A percentile compares a stretch with the other conserved stretches of the same genome.
Conservation (phyloP, 768 basidiomycete species). For the Pleurotus giganteus region DNA sequence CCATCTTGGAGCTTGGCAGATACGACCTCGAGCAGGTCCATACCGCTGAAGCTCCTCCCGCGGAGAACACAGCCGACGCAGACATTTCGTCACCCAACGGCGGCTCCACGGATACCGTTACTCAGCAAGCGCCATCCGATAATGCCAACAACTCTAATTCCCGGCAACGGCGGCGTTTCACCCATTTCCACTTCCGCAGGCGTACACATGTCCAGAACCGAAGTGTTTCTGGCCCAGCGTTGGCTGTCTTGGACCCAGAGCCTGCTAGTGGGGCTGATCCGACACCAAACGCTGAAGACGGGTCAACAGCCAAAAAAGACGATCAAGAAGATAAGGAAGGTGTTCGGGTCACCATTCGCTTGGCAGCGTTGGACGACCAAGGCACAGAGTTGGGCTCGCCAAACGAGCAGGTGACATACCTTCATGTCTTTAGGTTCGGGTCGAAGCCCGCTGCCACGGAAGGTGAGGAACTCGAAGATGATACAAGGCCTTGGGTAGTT, state of each 20-base stretch:
- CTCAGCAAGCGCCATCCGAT: slow-evolving; percentile 5
- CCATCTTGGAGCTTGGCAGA: slow-evolving; percentile 76
- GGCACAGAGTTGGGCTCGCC: slow-evolving; percentile 62
- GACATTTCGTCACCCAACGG: not conserved
- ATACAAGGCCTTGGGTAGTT: slow-evolving; percentile 83
- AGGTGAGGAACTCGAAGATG: slow-evolving; percentile 42
- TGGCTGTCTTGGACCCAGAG: slow-evolving; percentile 76
- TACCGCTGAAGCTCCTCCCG: slow-evolving; percentile 13
- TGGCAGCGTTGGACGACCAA: slow-evolving; percentile 79
- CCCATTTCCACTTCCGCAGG: slow-evolving; percentile 66
- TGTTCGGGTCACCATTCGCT: slow-evolving; percentile 73
- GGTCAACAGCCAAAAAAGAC: slow-evolving; percentile 40
- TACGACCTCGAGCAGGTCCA: slow-evolving; percentile 43
- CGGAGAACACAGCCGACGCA: slow-evolving; percentile 17
- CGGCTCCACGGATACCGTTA: not conserved
- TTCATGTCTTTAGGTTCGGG: slow-evolving; percentile 79
- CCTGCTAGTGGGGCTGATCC: slow-evolving; percentile 30
- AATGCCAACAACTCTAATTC: slow-evolving; percentile 11
- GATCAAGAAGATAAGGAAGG: slow-evolving; percentile 57
- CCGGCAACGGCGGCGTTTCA: slow-evolving; percentile 55
- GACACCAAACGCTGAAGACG: slow-evolving; percentile 32
- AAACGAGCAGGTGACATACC: slow-evolving; percentile 88
- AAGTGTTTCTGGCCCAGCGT: slow-evolving; percentile 70
- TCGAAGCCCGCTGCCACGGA: slow-evolving; percentile 32
- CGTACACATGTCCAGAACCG: slow-evolving; percentile 39